Base-by-base conservation (phyloP, 2,329 filamentous ascomycete species). In the Torrubiellomyces zombiae region DNA sequence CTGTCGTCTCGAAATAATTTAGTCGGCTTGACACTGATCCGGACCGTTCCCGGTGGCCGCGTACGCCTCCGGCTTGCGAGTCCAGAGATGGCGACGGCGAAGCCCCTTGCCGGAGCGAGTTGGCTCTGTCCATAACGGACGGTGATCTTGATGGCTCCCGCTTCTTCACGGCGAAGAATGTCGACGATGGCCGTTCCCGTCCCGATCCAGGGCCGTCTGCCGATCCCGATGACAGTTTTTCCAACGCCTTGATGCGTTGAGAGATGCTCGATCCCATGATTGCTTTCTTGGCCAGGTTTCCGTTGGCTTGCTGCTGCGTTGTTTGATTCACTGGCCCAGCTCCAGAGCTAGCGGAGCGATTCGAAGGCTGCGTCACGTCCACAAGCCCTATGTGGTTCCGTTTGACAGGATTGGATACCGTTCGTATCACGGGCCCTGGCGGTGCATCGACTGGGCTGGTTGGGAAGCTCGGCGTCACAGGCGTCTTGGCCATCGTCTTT, bases 221-320 rank as follows among this genome's bases (percentile, higher is more conserved):
- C 7, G 37, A 32, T 28, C 44, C 33, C 7, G 61, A 51, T 30
- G 74, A 63, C 36, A 89, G 63, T 48, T 82, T 85, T 44, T 93
- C 80, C 26, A 98, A 59, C 6, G 85, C 83, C 50, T 93, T 91
- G 47, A 95, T 95, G 20, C 89, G 75, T 47, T 86, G 81, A 3
- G 86, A 91, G 32, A 98, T 94, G 37, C 81, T 83, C 7, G 79
- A 83, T 6, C 82, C 85, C 14, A 95, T 67, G 40, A 80, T 89
- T 35, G 75, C 63, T 46, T 85, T 91, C 28, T 45, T 48, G 23
- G 63, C 55, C 24, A 75, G 43, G 25, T 63, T 61, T 9, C 64
- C 45, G 9, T 49, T 50, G 21, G 44, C 47, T 16, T 57, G 50
- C 37, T 68, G 65, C 33, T 63, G 67, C 6, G 55, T 56, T 23